Evolutionary conservation across 1,284 basidiomycete species (phyloP).

Genomic region (Macrocybe sp.): DNA sequence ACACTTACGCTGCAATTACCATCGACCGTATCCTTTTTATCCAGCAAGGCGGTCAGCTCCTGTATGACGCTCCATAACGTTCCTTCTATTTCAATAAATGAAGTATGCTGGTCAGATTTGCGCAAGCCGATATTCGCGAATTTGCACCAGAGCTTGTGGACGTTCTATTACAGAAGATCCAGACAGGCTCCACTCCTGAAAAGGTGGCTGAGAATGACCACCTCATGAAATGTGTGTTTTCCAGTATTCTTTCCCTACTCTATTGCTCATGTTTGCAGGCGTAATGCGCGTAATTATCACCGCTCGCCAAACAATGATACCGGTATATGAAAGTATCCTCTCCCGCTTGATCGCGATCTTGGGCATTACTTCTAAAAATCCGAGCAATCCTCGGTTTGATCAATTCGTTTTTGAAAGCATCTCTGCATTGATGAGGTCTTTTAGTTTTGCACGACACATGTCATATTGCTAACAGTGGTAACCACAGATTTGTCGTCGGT

Average conservation of each 20-base stretch:
- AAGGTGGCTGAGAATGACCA: constrained; percentile 98
- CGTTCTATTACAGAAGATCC: constrained; percentile 79
- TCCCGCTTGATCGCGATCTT: constrained; percentile 79
- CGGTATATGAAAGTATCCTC: constrained; percentile 67
- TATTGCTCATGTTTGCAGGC: constrained; percentile 40
- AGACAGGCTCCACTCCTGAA: constrained; percentile 80
- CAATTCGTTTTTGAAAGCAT: constrained; percentile 97
- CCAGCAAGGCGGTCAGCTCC: constrained; percentile 65
- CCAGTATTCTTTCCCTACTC: background rate
- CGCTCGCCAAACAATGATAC: constrained; percentile 73
- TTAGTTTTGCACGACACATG: background rate
- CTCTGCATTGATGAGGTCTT: constrained; percentile 82
- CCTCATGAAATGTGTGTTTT: constrained; percentile 86
- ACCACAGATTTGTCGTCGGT: constrained; percentile 71
- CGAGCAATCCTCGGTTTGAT: constrained; percentile 96
- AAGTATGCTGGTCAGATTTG: constrained; percentile 53
- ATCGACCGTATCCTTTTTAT: constrained; percentile 89
- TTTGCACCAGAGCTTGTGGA: constrained; percentile 75
- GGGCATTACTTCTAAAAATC: constrained; percentile 88
- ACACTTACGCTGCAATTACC: constrained; percentile 87
- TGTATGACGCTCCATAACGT: constrained; percentile 39
- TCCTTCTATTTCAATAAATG: background rate
- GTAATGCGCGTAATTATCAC: constrained; percentile 93
- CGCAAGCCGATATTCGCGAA: constrained; percentile 81
- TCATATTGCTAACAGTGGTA: constrained; percentile 4